Evolutionary conservation across 495 filamentous ascomycete genomes (phyloP).

Genomic region (Hypomontagnella submonticulosa): DNA sequence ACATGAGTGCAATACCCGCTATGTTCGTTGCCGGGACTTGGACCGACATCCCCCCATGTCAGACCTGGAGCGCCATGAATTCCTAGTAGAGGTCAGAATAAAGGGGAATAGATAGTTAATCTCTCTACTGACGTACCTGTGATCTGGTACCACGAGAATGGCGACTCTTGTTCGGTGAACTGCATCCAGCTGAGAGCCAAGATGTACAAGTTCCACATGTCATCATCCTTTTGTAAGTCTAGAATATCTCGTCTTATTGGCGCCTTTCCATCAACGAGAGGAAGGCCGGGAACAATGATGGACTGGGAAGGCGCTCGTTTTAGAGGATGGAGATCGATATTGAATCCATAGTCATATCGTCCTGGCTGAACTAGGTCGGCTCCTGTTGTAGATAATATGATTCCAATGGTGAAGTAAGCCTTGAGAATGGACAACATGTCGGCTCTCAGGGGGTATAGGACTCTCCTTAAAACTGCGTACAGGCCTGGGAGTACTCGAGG

Average conservation of each 20-base stretch:
- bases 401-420: constrained; percentile 11
- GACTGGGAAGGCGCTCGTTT: constrained; percentile 45
- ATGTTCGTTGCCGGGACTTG: constrained; percentile 56
- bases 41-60: constrained; percentile 66
- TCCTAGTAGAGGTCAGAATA: constrained; percentile 52
- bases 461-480: constrained; percentile 4
- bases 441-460: not conserved
- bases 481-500: constrained; percentile 19
- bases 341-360: constrained; percentile 58
- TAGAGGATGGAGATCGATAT: constrained; percentile 39
- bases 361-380: constrained; percentile 25
- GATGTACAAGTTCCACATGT: constrained; percentile 69
- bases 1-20: constrained; percentile 74
- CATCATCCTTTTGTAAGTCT: constrained; percentile 64
- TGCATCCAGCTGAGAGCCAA: constrained; percentile 66
- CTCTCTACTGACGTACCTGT: constrained; percentile 54
- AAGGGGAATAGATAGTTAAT: constrained; percentile 8
- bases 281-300: constrained; percentile 39
- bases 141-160: constrained; percentile 71
- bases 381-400: constrained; percentile 25
- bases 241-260: constrained; percentile 62
- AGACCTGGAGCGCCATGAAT: constrained; percentile 72
- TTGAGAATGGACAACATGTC: constrained; percentile 23
- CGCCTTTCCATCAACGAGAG: constrained; percentile 41
- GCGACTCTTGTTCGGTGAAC: constrained; percentile 61